Conservation (phyloP, 176 grass and related monocot genomes). For the Hordeum vulgare region DNA sequence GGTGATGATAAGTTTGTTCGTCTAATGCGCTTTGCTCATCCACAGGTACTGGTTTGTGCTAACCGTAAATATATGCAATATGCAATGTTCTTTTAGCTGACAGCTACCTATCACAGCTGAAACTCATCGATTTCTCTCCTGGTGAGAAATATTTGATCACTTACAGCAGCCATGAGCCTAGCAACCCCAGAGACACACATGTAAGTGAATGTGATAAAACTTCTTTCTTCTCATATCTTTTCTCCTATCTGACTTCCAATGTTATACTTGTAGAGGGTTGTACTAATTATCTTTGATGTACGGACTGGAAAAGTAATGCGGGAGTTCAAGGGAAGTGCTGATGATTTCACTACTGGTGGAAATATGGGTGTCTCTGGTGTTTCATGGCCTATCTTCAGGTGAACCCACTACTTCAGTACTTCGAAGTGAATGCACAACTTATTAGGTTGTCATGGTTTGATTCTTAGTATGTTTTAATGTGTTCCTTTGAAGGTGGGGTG, state of each 20-base stretch:
- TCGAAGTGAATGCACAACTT: not conserved
- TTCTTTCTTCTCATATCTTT: not conserved
- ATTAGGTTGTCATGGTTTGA: not conserved
- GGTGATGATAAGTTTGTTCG: too few relatives aligned
- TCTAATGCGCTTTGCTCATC: too few relatives aligned
- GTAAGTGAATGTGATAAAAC: not conserved
- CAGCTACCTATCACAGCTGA: too few relatives aligned
- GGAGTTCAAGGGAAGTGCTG: not conserved
- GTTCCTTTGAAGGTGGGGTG: conserved; percentile 53
- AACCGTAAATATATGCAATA: too few relatives aligned
- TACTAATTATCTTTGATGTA: not conserved
- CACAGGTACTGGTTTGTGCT: too few relatives aligned
- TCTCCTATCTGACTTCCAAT: not conserved
- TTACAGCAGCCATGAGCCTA: too few relatives aligned
- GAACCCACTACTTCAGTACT: not conserved
- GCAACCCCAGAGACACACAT: not conserved
- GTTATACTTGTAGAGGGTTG: not conserved
- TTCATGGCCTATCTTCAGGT: conserved; percentile 53
- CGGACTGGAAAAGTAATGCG: not conserved
- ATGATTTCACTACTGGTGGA: not conserved
- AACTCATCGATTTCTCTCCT: too few relatives aligned
- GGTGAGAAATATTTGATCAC: too few relatives aligned
- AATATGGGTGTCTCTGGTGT: not conserved
- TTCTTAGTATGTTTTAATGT: conserved; percentile 13
- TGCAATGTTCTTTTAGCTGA: too few relatives aligned